phyloP scores from a whole-genome alignment of 2,329 filamentous ascomycete species.

The Microcyclosporella mali region DNA sequence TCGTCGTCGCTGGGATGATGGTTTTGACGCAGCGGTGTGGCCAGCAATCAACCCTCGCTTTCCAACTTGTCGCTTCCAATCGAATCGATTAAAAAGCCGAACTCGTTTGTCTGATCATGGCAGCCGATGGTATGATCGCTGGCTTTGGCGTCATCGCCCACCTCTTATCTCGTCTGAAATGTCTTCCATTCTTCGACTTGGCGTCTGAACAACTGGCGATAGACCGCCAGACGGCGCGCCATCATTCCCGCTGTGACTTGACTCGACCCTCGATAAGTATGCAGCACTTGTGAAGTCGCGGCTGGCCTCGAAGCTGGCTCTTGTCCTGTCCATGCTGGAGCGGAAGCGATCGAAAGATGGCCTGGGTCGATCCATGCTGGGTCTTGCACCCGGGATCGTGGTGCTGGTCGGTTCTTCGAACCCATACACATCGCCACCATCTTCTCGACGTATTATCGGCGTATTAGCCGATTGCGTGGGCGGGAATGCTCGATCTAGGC shows the following conservation, averaged over 20 bases:
- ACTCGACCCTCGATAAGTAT: constrained; percentile 73
- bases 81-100: too few species aligned
- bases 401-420: constrained; percentile 13
- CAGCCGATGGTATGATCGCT: constrained; percentile 8
- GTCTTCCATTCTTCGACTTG: constrained; percentile 9
- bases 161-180: constrained; percentile 10
- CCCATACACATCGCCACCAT: constrained; percentile 7
- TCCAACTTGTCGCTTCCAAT: too few species aligned
- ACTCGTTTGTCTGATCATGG: background rate
- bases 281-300: constrained; percentile 89
- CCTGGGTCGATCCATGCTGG: constrained; percentile 61
- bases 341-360: constrained; percentile 86
- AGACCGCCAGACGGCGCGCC: background rate
- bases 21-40: too few species aligned
- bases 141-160: constrained; percentile 11
- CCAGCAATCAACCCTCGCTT: too few species aligned
- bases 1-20: too few species aligned
- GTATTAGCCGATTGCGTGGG: constrained; percentile 21
- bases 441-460: constrained; percentile 20
- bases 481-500: constrained; percentile 36
- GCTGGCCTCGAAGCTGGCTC: constrained; percentile 78
- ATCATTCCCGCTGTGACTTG: constrained; percentile 18
- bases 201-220: background rate
- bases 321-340: constrained; percentile 77
- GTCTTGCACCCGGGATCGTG: constrained; percentile 40